These are phyloP conservation scores for Jatropha podagrica DNA, from an alignment of 441 rosid species.

Conservation along the genomic window DNA sequence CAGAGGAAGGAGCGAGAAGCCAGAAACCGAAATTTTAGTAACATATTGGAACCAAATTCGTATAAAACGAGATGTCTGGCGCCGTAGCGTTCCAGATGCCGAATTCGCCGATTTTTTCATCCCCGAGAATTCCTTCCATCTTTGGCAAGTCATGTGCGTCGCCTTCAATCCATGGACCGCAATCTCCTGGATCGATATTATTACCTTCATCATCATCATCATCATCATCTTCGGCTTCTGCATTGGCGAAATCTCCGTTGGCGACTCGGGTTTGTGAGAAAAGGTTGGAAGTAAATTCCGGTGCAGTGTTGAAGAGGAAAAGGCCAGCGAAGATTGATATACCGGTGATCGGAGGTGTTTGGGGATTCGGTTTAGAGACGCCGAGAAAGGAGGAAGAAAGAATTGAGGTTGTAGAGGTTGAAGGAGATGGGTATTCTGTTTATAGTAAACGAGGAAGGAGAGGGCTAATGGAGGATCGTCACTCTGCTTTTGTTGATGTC, in stretches of 20 bases:
- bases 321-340: conserved; percentile 64
- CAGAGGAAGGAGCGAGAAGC: background rate
- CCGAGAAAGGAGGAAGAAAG: conserved; percentile 28
- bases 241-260: conserved; percentile 18
- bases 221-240: background rate
- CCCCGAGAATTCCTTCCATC: conserved; percentile 24
- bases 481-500: conserved; percentile 18
- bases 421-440: conserved; percentile 22
- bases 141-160: conserved; percentile 20
- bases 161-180: conserved; percentile 18
- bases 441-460: conserved; percentile 24
- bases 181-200: conserved; percentile 1
- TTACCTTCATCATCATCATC: background rate
- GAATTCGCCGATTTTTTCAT: conserved; percentile 33
- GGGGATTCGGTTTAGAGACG: conserved; percentile 28
- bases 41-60: background rate
- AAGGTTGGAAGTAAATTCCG: conserved; percentile 14
- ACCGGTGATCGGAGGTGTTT: conserved; percentile 37
- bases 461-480: conserved; percentile 23
- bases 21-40: background rate
- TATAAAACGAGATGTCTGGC: conserved; percentile 23
- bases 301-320: conserved; percentile 61
- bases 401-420: conserved; percentile 16
- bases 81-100: conserved; percentile 26
- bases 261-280: conserved; percentile 8